These are phyloP conservation scores for Nematocida parisii DNA, from an alignment of 371 early-diverging fungal species.

Conservation along the genomic window DNA sequence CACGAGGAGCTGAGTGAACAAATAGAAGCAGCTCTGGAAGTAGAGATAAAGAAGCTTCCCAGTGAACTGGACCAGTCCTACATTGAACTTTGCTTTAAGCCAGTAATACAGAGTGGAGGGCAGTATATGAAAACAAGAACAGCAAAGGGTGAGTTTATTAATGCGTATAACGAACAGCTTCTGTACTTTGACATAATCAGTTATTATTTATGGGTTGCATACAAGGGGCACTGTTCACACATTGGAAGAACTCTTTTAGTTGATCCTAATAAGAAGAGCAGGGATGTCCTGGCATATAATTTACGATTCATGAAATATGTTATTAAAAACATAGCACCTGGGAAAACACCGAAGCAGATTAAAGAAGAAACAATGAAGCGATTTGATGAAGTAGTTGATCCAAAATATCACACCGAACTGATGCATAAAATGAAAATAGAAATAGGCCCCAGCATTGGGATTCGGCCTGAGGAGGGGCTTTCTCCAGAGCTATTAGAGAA, in stretches of 20 bases:
- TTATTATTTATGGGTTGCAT: constrained; percentile 65
- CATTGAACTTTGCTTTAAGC: constrained; percentile 83
- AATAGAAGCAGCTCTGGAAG: constrained; percentile 74
- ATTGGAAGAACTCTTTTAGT: constrained; percentile 63
- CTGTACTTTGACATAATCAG: constrained; percentile 53
- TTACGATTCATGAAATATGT: constrained; percentile 23
- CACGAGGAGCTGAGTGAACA: constrained; percentile 79
- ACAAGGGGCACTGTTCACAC: constrained; percentile 68
- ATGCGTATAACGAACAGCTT: constrained; percentile 50
- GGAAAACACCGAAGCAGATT: constrained; percentile 29
- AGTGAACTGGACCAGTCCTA: constrained; percentile 72
- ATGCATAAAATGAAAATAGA: constrained; percentile 4
- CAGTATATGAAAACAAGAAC: constrained; percentile 75
- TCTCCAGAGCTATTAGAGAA: neutral
- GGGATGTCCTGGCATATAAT: constrained; percentile 8
- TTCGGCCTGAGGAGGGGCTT: constrained; percentile 47
- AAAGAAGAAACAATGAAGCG: constrained; percentile 5
- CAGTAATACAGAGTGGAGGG: constrained; percentile 91
- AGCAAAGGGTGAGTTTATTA: constrained; percentile 35
- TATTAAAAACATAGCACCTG: neutral
- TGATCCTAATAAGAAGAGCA: constrained; percentile 57
- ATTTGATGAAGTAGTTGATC: constrained; percentile 3
- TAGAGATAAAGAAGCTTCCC: constrained; percentile 75
- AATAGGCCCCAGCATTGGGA: constrained; percentile 31
- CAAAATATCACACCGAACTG: constrained; percentile 20